Base-by-base conservation (phyloP, 2,329 filamentous ascomycete genomes). In the Aspergillus awamori region DNA sequence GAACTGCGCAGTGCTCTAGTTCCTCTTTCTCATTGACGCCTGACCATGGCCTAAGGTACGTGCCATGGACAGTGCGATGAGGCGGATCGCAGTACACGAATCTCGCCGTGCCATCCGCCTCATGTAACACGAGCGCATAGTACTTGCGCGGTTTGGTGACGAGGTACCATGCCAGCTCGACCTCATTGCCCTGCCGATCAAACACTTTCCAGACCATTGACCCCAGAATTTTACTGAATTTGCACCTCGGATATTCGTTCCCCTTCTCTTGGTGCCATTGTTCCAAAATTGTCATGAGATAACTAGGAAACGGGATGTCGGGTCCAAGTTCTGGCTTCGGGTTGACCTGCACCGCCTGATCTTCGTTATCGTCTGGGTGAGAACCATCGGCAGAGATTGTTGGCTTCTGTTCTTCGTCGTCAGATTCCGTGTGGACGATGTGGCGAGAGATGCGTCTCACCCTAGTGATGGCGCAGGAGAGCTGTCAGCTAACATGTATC, bases 1-100 rank as follows among this genome's bases (percentile, higher is more conserved):
- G 53, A 5, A 66, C 38, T 4, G 65, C 63, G 22, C 53, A 64
- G 8, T 30, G 33, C 13, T 62, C 43, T 13, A 39, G 13, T 2
- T 63, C 63, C 36, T 28, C 66, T 17, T 58, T 58, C 5, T 60
- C 11, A 4, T 33, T 17, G 2, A 39, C 10, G 8, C 61, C 61
- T 20, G 39, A 17, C 66, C 67, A 69, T 1, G 58, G 59, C 30
- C 58, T 8, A 10, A 67, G 53, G 47, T 48, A 67, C 2, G 22
- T 58, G 7, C 60, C 64, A 26, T 53, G 17, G 7, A 24, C 24
- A 17, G 52, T 45, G 3, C 22, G 3, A 10, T 55, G 39, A 20
- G 60, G 54, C 13, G 28, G 43, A 39, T 56, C 43, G 30, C 43
- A 55, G 8, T 39, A 17, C 20, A 63, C 63, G 22, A 65, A 33